phyloP scores from a whole-genome alignment of 2,329 filamentous ascomycete species.

The Phaeosphaeriaceae sp. region DNA sequence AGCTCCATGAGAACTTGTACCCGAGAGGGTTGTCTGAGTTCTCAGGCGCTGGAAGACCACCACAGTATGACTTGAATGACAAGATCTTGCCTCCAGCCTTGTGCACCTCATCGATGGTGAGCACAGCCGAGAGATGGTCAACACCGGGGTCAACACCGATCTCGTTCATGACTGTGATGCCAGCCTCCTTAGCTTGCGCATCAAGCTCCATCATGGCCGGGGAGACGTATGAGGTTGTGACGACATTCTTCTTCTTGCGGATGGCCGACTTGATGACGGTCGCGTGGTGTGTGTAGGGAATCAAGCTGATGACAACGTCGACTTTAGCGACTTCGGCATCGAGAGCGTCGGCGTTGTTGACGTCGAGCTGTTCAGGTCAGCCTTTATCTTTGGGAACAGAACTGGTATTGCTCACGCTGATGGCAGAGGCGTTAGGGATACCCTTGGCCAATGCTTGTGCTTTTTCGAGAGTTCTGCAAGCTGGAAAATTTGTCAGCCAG shows the following conservation, averaged over 20 bases:
- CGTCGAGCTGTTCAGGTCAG: conserved; percentile 70
- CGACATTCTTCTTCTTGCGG: conserved; percentile 91
- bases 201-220: conserved; percentile 92
- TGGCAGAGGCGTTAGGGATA: conserved; percentile 74
- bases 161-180: conserved; percentile 97
- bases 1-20: conserved; percentile 84
- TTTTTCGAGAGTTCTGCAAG: conserved; percentile 80
- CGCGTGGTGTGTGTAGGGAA: conserved; percentile 74
- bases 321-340: conserved; percentile 81
- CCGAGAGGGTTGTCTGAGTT: conserved; percentile 86
- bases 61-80: conserved; percentile 82
- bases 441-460: conserved; percentile 76
- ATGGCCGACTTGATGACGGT: conserved; percentile 93
- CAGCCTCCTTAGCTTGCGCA: conserved; percentile 80
- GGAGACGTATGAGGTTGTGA: conserved; percentile 93
- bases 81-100: conserved; percentile 82
- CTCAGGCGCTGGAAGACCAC: conserved; percentile 63
- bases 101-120: conserved; percentile 90
- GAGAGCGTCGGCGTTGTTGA: conserved; percentile 76
- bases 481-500: conserved; percentile 51
- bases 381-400: neutral
- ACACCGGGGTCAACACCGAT: conserved; percentile 69
- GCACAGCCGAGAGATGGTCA: conserved; percentile 81
- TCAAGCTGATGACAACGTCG: conserved; percentile 75
- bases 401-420: conserved; percentile 52